phyloP scores from a whole-genome alignment of 306 rosid genomes.

The Vigna mungo region DNA sequence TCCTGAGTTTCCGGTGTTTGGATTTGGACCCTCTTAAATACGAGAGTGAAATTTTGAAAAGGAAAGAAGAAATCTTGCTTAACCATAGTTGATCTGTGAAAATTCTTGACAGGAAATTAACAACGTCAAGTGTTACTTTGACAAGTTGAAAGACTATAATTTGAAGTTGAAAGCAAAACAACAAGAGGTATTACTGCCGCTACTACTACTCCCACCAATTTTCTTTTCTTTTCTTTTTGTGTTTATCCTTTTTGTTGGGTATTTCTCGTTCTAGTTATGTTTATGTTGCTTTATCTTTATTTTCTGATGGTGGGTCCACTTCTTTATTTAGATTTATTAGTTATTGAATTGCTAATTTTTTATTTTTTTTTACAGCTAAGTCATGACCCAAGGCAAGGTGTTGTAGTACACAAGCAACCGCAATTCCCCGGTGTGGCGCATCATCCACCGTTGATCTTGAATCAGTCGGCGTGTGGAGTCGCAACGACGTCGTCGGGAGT shows the following conservation, averaged over 20 bases:
- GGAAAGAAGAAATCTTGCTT: not conserved
- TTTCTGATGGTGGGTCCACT: not conserved
- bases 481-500: conserved; percentile 24
- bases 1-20: not conserved
- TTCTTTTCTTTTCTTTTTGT: not conserved
- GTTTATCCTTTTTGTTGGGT: not conserved
- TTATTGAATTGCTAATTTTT: not conserved
- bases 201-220: not conserved
- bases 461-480: conserved; percentile 37
- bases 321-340: not conserved
- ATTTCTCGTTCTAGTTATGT: conserved; percentile 2
- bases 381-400: conserved; percentile 13
- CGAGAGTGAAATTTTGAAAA: not conserved
- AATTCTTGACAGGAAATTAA: conserved; percentile 55
- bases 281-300: conserved; percentile 17
- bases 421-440: not conserved
- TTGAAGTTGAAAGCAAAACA: conserved; percentile 52
- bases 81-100: conserved; percentile 19
- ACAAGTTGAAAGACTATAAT: conserved; percentile 44
- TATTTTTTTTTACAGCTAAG: conserved; percentile 44
- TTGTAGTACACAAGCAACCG: not conserved
- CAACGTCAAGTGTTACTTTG: conserved; percentile 41
- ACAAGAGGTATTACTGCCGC: conserved; percentile 46
- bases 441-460: not conserved
- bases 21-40: not conserved